phyloP scores from a whole-genome alignment of 208 protist genomes.

The Angomonas deanei region DNA sequence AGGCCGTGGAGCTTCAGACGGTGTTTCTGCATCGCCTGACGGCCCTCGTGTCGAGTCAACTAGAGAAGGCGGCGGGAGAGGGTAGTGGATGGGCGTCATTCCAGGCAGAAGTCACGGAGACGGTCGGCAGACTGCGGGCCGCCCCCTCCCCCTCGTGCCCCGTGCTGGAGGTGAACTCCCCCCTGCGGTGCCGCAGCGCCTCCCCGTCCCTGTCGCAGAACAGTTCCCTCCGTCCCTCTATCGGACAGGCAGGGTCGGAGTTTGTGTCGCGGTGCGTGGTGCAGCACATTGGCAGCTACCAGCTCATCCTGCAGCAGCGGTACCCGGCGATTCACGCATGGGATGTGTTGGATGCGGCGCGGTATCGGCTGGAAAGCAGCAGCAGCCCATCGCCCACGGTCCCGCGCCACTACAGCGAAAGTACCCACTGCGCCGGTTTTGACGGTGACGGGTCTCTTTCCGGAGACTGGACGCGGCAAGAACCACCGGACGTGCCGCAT shows the following conservation, averaged over 20 bases:
- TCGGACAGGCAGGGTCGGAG: slow-evolving; percentile 10
- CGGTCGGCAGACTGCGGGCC: background rate
- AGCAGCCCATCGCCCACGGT: slow-evolving; percentile 29
- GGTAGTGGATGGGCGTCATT: too few species aligned
- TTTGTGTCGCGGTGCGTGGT: slow-evolving; percentile 19
- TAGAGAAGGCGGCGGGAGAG: too few species aligned
- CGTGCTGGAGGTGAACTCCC: background rate
- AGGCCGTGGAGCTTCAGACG: slow-evolving; percentile 14
- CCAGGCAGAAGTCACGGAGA: background rate
- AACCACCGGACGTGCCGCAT: background rate
- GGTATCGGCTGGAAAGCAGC: slow-evolving; percentile 13
- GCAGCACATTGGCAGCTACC: slow-evolving; percentile 33
- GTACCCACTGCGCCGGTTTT: background rate
- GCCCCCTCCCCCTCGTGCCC: background rate
- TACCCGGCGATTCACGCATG: slow-evolving; percentile 23
- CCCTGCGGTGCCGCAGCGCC: background rate
- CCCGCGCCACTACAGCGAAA: slow-evolving; percentile 11
- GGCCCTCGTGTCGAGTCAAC: background rate
- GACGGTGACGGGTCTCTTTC: too few species aligned
- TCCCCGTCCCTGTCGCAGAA: background rate
- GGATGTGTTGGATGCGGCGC: slow-evolving; percentile 21
- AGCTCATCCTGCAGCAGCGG: slow-evolving; percentile 28
- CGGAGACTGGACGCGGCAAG: too few species aligned
- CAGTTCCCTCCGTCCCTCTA: slow-evolving; percentile 7
- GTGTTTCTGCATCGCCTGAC: slow-evolving; percentile 14